Evolutionary conservation across 2,329 filamentous ascomycete species (phyloP), one percentile per base, ranked within the genome.

Genomic region (Alternaria ethzedia): DNA sequence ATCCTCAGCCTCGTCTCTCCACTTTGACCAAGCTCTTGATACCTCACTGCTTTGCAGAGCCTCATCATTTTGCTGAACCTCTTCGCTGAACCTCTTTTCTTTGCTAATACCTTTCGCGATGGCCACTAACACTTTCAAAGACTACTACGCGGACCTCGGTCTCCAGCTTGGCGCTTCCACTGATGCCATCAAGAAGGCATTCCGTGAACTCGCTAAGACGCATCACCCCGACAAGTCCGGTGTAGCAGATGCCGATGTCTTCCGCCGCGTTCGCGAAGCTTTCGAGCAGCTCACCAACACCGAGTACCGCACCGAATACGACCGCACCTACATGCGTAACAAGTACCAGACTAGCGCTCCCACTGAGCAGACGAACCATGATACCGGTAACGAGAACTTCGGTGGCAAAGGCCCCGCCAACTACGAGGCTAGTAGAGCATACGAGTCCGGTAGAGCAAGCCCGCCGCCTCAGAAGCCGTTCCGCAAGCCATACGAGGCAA

Each of bases 181-280:
- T 3, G 83, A 87, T 58, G 93, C 97, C 30, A 97, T 98, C 79
- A 97, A 97, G 79, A 96, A 96, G 80, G 94, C 95, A 3, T 98
- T 97, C 83, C 97, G 97, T 79, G 91, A 93, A 51, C 85, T 97
- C 61, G 95, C 95, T 17, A 97, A 97, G 82, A 97, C 97, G 75
- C 97, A 88, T 77, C 95, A 98, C 75, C 95, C 95, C 9, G 95
- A 98, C 80, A 97, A 94, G 54, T 97, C 97, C 84, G 97, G 97
- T 80, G 20, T 11, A 7, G 23, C 20, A 13, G 66, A 70, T 23
- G 17, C 61, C 13, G 44, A 54, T 15, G 43, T 46, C 6, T 73
- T 71, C 44, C 63, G 64, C 4, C 51, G 57, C 11, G 61, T 17
- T 6, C 68, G 61, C 2, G 68, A 71, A 44, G 69, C 70, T 2